Conservation (phyloP, 164 flowering plant species). For the Litsea cubeba region DNA sequence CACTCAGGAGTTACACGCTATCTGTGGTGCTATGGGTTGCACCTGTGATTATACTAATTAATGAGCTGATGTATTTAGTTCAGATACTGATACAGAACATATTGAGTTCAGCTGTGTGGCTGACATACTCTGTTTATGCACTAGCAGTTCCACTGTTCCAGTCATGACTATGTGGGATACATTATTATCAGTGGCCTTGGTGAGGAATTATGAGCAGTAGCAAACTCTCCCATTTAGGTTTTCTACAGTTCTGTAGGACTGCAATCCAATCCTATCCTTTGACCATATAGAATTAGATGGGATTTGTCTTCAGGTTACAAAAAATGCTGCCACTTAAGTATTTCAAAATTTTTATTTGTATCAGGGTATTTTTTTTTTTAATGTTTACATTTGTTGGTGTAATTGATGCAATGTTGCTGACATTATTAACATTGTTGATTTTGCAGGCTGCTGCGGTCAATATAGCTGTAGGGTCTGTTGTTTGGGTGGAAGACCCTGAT, state of each 20-base stretch:
- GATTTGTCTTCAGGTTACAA: neutral
- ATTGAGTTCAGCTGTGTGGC: neutral
- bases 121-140: too few species aligned
- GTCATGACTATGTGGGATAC: neutral
- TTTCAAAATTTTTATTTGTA: neutral
- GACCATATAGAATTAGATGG: neutral
- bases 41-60: neutral
- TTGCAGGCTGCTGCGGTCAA: conserved; percentile 45
- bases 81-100: neutral
- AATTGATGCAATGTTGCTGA: neutral
- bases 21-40: too few species aligned
- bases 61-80: too few species aligned
- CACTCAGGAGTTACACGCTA: neutral
- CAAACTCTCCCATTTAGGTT: neutral
- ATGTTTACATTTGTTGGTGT: neutral
- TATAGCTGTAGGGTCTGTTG: conserved; percentile 57
- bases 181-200: neutral
- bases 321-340: neutral
- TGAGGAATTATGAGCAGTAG: neutral
- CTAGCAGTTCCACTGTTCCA: too few species aligned
- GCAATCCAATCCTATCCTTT: neutral
- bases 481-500: conserved; percentile 85
- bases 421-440: neutral
- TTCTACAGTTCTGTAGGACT: neutral
- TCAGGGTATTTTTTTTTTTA: neutral